Evolutionary conservation across 768 basidiomycete species (phyloP).

Genomic region (Suillus plorans): DNA sequence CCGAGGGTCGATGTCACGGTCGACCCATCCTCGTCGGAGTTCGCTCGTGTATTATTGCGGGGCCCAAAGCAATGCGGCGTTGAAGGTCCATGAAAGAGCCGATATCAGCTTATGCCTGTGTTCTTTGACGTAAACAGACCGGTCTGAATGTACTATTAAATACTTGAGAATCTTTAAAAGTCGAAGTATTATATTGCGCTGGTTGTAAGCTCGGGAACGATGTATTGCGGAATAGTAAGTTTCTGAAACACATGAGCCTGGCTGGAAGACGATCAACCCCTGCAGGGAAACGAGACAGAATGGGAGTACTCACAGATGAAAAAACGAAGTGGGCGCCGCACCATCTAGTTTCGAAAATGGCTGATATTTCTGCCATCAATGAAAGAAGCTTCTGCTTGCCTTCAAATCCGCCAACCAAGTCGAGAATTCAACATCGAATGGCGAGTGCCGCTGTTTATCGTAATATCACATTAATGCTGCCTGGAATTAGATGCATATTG

Average conservation of each 20-base stretch:
- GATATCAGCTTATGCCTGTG: slow-evolving; percentile 1
- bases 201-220: not conserved
- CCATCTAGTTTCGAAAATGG: not conserved
- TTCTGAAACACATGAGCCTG: slow-evolving; percentile 45
- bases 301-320: not conserved
- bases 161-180: slow-evolving; percentile 44
- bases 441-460: not conserved
- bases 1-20: not conserved
- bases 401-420: slow-evolving; percentile 2
- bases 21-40: slow-evolving; percentile 7
- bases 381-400: not conserved
- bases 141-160: slow-evolving; percentile 39
- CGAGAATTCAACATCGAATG: too few species aligned
- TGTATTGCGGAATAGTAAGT: slow-evolving; percentile 5
- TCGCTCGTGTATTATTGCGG: slow-evolving; percentile 21
- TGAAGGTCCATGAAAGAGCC: slow-evolving; percentile 11
- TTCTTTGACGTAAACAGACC: slow-evolving; percentile 33
- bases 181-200: slow-evolving; percentile 38
- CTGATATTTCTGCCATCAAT: not conserved
- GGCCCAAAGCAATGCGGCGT: slow-evolving; percentile 23
- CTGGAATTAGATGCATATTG: not conserved
- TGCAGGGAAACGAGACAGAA: not conserved
- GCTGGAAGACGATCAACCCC: slow-evolving; percentile 22
- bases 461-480: slow-evolving; percentile 2
- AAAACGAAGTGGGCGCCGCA: slow-evolving; percentile 4